A percentile compares a stretch with the other conserved stretches of the same genome.
Conservation (phyloP, 768 basidiomycete genomes). For the Boletus bicolor region DNA sequence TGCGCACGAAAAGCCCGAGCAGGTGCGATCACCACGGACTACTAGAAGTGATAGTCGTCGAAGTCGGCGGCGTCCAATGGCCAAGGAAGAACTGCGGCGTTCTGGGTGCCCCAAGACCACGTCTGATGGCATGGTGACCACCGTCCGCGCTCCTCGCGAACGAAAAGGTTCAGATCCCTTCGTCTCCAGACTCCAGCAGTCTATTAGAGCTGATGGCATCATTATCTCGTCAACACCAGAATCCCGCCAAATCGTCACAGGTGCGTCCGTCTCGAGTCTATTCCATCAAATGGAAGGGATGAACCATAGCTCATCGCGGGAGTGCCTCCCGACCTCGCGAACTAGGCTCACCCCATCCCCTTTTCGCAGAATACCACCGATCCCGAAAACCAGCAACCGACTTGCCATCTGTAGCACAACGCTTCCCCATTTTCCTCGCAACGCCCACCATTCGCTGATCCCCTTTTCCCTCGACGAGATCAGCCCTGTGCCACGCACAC, state of each 20-base stretch:
- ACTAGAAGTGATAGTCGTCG: neutral
- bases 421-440: neutral
- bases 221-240: neutral
- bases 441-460: conserved; percentile 7
- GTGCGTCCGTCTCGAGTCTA: neutral
- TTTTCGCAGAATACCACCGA: neutral
- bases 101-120: neutral
- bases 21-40: conserved; percentile 16
- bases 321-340: neutral
- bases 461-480: neutral
- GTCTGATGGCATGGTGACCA: neutral
- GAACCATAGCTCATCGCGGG: neutral
- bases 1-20: neutral
- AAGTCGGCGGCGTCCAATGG: conserved; percentile 13
- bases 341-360: neutral
- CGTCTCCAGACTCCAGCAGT: neutral
- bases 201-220: conserved; percentile 3
- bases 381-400: neutral
- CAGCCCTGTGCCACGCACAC: neutral
- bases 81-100: neutral
- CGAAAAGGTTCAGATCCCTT: neutral
- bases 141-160: conserved; percentile 19
- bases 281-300: neutral
- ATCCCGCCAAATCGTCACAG: neutral
- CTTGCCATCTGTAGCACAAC: neutral